Conservation (phyloP, 257 asterid genomes). For the Asclepias syriaca region DNA sequence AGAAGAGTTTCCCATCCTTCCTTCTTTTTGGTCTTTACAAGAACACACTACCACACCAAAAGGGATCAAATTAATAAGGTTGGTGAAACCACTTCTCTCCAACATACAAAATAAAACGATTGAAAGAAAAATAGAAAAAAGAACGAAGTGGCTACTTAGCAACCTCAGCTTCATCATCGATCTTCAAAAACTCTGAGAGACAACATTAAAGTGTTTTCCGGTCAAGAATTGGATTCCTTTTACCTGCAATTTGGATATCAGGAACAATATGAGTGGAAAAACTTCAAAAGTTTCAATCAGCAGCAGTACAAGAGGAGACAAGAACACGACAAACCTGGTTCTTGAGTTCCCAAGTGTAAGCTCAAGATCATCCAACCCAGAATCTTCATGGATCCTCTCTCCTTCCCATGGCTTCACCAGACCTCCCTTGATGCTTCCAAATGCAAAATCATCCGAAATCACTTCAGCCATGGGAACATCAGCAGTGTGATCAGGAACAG, state of each 20-base stretch:
- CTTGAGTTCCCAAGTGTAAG: constrained; percentile 54
- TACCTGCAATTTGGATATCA: constrained; percentile 8
- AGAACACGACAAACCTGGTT: constrained; percentile 29
- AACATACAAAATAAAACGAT: not conserved
- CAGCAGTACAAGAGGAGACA: not conserved
- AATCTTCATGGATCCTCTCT: constrained; percentile 52
- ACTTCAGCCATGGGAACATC: constrained; percentile 61
- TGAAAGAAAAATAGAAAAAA: not conserved
- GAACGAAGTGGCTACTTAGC: not conserved
- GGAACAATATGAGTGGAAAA: not conserved
- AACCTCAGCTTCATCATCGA: constrained; percentile 5
- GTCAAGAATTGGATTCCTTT: not conserved
- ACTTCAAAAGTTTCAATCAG: not conserved
- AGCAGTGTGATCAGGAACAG: constrained; percentile 36
- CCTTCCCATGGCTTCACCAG: constrained; percentile 60
- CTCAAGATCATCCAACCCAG: constrained; percentile 45
- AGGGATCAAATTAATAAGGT: not conserved
- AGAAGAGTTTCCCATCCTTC: constrained; percentile 1
- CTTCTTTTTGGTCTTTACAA: not conserved
- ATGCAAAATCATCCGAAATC: constrained; percentile 45
- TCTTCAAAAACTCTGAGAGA: not conserved
- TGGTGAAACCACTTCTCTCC: not conserved
- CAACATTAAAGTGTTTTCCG: not conserved
- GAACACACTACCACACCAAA: not conserved
- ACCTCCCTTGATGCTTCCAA: constrained; percentile 32